Percentiles rank a stretch among this genome's conserved stretches.
phyloP scores from a whole-genome alignment of 2,329 filamentous ascomycete genomes.

The Dothiorella sarmentorum region DNA sequence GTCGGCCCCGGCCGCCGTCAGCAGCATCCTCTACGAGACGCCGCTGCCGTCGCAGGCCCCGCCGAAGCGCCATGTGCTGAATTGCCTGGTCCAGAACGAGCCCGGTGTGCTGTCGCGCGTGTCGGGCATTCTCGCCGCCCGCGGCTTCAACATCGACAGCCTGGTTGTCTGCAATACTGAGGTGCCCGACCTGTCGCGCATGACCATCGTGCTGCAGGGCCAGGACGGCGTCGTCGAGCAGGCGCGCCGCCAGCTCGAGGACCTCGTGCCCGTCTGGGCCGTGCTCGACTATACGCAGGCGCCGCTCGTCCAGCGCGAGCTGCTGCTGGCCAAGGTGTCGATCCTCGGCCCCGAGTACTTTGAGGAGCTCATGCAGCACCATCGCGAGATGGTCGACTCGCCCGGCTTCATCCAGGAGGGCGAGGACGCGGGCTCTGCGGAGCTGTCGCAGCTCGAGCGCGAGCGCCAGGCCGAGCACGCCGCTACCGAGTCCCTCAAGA shows the following conservation, averaged over 20 bases:
- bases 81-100: slow-evolving; percentile 98
- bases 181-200: slow-evolving; percentile 91
- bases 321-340: slow-evolving; percentile 93
- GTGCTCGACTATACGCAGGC: slow-evolving; percentile 93
- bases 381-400: slow-evolving; percentile 76
- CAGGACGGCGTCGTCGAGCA: slow-evolving; percentile 98
- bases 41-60: slow-evolving; percentile 78
- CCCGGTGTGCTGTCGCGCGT: slow-evolving; percentile 95
- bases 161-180: slow-evolving; percentile 97
- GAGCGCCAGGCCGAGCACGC: slow-evolving; percentile 31
- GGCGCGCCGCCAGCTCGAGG: slow-evolving; percentile 89
- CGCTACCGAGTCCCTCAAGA: slow-evolving; percentile 40
- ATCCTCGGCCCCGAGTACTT: slow-evolving; percentile 97
- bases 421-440: slow-evolving; percentile 24
- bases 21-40: slow-evolving; percentile 98
- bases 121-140: slow-evolving; percentile 90
- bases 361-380: slow-evolving; percentile 91
- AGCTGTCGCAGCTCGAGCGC: slow-evolving; percentile 25
- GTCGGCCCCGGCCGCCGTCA: slow-evolving; percentile 86
- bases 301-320: slow-evolving; percentile 90
- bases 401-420: slow-evolving; percentile 34
- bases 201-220: slow-evolving; percentile 96
- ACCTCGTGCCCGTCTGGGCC: slow-evolving; percentile 96
- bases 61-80: slow-evolving; percentile 91
- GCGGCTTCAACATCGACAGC: slow-evolving; percentile 98